Base-by-base conservation (phyloP, 108 stramenopile species). In the Epipyxis sp. region DNA sequence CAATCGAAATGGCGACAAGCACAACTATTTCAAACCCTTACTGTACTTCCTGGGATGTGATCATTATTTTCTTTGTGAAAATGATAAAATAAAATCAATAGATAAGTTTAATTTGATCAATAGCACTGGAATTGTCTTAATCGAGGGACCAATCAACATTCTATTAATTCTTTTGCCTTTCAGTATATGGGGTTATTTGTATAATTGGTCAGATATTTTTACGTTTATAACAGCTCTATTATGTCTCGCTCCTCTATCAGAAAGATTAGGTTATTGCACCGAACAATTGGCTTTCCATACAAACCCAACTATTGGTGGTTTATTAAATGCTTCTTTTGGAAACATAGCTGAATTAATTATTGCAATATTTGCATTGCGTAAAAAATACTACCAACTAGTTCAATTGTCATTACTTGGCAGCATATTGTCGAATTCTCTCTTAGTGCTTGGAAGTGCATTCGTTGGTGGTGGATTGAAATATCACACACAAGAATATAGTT, bases 311-410 rank as follows among this genome's bases (percentile, higher is more conserved):
- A 87, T 96, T 71, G 97, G 95, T 6, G 97, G 97, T 65, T 82
- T 98, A 16, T 83, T 98, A 83, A 96, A 98, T 86, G 97, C 95
- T 42, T 95, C 97, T 39, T 93, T 98, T 80, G 97, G 97, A 59
- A 98, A 98, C 83, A 92, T 93, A 16, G 93, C 94, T 27, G 97
- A 96, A 81, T 81, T 95, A 2, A 91, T 97, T 3, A 89, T 94
- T 43, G 92, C 90, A 10, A 90, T 95, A 44, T 90, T 92, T 44
- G 94, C 93, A 0, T 68, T 95, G 40, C 84, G 86, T 27, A 84
- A 90, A 44, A 92, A 92, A 30, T 93, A 92, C 76, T 89, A 91
- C 79, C 90, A 92, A 2, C 93, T 97, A 20, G 94, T 97, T 1
- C 95, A 98, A 81, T 90, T 92, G 39, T 93, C 92, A 83, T 88